These are phyloP conservation scores for Mrakia frigida DNA, from an alignment of 768 basidiomycete genomes.

Conservation along the genomic window DNA sequence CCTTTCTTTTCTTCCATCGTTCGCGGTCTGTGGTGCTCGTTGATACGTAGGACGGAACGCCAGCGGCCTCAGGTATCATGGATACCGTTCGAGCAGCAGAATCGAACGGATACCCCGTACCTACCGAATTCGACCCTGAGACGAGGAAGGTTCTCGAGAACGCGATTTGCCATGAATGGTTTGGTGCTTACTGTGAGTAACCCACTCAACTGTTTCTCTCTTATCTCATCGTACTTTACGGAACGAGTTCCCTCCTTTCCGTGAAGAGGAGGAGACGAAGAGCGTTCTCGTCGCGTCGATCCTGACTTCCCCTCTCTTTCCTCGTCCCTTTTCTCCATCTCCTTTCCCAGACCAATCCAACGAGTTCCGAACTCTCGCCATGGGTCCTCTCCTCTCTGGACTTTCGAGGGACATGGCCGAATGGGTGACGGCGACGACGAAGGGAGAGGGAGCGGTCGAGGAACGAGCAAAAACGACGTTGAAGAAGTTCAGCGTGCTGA, in stretches of 20 bases:
- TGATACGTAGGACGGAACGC: constrained; percentile 66
- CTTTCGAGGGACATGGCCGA: constrained; percentile 59
- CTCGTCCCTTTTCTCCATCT: neutral
- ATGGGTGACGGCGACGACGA: constrained; percentile 49
- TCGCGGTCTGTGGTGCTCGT: too few species aligned
- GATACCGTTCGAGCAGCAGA: constrained; percentile 67
- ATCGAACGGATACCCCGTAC: constrained; percentile 67
- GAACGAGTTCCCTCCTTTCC: too few species aligned
- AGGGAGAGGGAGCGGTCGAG: constrained; percentile 41
- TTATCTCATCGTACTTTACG: neutral
- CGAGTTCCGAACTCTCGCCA: constrained; percentile 67
- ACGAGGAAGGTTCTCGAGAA: constrained; percentile 56
- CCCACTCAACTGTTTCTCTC: neutral
- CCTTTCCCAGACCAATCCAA: constrained; percentile 57
- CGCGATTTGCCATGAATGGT: constrained; percentile 75
- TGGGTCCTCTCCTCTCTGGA: constrained; percentile 68
- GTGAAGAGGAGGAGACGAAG: neutral
- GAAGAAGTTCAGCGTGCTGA: constrained; percentile 43
- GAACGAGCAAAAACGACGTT: constrained; percentile 2
- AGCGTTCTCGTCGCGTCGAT: neutral
- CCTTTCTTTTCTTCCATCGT: neutral
- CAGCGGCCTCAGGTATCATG: constrained; percentile 66
- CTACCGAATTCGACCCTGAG: constrained; percentile 60
- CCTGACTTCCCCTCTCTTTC: neutral
- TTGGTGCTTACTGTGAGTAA: constrained; percentile 49